These are phyloP conservation scores for Sclerotinia sclerotiorum DNA, from an alignment of 2,329 filamentous ascomycete species.

Conservation along the genomic window DNA sequence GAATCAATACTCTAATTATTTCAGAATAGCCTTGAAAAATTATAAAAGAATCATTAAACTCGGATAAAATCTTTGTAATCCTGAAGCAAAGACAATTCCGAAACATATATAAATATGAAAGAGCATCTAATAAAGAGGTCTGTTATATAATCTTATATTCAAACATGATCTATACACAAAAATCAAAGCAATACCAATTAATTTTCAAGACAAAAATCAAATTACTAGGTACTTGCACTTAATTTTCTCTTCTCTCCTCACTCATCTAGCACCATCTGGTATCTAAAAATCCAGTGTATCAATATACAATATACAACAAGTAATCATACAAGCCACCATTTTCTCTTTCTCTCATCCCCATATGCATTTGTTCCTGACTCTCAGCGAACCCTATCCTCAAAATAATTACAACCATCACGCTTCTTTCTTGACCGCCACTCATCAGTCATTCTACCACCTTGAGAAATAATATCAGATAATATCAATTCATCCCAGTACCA, in stretches of 20 bases:
- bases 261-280: background rate
- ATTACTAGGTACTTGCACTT: background rate
- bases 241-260: background rate
- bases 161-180: background rate
- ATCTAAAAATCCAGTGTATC: constrained; percentile 15
- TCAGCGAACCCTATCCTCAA: background rate
- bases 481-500: background rate
- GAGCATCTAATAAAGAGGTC: no score
- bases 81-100: no score
- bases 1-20: no score
- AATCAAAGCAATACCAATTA: background rate
- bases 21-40: no score
- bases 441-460: background rate
- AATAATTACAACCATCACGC: constrained; percentile 12
- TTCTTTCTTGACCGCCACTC: background rate
- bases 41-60: no score
- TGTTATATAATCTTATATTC: no score
- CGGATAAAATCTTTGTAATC: no score
- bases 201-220: constrained; percentile 7
- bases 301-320: constrained; percentile 3
- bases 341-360: background rate
- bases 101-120: no score
- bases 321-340: constrained; percentile 9
- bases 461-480: background rate
- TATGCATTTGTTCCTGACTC: background rate